Evolutionary conservation across 176 grass and related monocot species (phyloP).

Genomic region (Musa itinerans): DNA sequence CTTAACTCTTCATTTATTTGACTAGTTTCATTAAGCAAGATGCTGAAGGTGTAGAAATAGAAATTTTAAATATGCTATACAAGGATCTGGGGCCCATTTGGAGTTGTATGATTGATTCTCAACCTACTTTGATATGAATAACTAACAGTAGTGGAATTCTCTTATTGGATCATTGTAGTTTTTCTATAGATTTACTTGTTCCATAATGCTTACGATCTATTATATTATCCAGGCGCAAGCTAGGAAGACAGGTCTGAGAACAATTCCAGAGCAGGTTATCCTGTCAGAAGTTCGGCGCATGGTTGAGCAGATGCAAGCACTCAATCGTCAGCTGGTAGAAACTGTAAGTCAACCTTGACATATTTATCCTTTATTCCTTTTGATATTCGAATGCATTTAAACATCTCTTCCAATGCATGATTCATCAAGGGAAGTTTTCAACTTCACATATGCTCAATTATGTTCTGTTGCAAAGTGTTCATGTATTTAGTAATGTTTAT

Average conservation of each 20-base stretch:
- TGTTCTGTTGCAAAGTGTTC: background rate
- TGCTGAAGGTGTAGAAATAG: background rate
- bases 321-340: conserved; percentile 81
- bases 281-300: conserved; percentile 79
- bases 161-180: background rate
- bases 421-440: background rate
- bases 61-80: background rate
- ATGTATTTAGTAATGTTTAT: no score
- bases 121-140: background rate
- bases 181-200: background rate
- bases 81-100: background rate
- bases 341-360: conserved; percentile 44
- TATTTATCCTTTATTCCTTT: background rate
- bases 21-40: background rate
- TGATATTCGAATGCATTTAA: background rate
- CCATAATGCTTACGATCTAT: conserved; percentile 1
- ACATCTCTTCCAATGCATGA: background rate
- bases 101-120: background rate
- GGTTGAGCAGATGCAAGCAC: conserved; percentile 81
- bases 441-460: background rate
- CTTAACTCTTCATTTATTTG: background rate
- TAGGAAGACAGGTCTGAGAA: conserved; percentile 42
- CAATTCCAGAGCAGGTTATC: conserved; percentile 59
- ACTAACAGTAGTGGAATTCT: background rate
- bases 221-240: conserved; percentile 50